phyloP scores from a whole-genome alignment of 495 filamentous ascomycete genomes.

The Viridothelium virens region DNA sequence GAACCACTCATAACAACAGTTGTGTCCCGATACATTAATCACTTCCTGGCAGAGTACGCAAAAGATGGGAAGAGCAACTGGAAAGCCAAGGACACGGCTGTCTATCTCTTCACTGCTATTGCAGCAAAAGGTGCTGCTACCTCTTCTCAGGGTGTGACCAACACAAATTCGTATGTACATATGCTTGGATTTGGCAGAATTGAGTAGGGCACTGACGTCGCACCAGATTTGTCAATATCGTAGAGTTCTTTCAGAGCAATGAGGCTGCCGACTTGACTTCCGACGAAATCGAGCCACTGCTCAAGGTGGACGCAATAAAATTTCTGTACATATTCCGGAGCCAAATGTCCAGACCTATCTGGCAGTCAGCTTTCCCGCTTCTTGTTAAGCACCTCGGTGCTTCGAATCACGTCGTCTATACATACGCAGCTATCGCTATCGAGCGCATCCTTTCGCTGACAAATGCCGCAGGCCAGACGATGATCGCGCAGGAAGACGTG shows the following conservation, averaged over 20 bases:
- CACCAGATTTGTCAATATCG: slow-evolving; percentile 52
- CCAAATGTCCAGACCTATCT: slow-evolving; percentile 75
- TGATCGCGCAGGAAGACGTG: slow-evolving; percentile 67
- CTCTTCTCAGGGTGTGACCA: slow-evolving; percentile 74
- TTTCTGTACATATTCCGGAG: slow-evolving; percentile 93
- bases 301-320: slow-evolving; percentile 96
- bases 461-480: slow-evolving; percentile 60
- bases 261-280: slow-evolving; percentile 74
- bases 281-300: slow-evolving; percentile 64
- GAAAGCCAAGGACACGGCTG: slow-evolving; percentile 95
- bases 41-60: slow-evolving; percentile 63
- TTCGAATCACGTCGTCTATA: slow-evolving; percentile 88
- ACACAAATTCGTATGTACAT: slow-evolving; percentile 60
- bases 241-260: slow-evolving; percentile 86
- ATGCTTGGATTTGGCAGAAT: not conserved
- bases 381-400: slow-evolving; percentile 84
- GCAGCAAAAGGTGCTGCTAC: slow-evolving; percentile 85
- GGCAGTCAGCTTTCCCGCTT: slow-evolving; percentile 79
- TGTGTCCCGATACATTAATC: slow-evolving; percentile 71
- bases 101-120: slow-evolving; percentile 89
- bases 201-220: not conserved
- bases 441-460: slow-evolving; percentile 79
- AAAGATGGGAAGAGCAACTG: slow-evolving; percentile 66
- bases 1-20: slow-evolving; percentile 73
- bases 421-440: slow-evolving; percentile 89